phyloP scores from a whole-genome alignment of 1,284 basidiomycete genomes.

The Xerocomus amazonicus region DNA sequence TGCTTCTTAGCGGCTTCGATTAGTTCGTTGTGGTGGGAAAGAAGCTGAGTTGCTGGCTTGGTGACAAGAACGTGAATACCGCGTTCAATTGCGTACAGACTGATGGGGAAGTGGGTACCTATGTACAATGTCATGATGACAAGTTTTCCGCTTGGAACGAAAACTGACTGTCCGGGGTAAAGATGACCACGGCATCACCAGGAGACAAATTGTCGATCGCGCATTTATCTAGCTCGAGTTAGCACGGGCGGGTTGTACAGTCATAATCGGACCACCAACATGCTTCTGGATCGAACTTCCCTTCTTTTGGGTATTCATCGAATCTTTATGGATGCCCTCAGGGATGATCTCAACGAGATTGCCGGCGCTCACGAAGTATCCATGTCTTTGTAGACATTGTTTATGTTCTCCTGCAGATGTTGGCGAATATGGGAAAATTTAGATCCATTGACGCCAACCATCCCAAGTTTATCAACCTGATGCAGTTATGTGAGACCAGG shows the following conservation, averaged over 20 bases:
- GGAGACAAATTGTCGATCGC: constrained; percentile 80
- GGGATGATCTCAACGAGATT: background rate
- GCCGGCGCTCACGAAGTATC: constrained; percentile 59
- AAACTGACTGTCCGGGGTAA: constrained; percentile 77
- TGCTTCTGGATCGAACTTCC: constrained; percentile 71
- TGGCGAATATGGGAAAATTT: constrained; percentile 83
- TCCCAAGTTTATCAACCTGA: constrained; percentile 67
- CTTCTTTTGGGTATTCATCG: constrained; percentile 73
- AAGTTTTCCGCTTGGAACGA: background rate
- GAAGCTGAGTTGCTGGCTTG: constrained; percentile 86
- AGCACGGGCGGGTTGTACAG: constrained; percentile 6
- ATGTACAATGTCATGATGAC: constrained; percentile 1
- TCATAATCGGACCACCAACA: constrained; percentile 48
- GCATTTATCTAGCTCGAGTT: constrained; percentile 61
- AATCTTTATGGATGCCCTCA: constrained; percentile 47
- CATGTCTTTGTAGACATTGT: constrained; percentile 81
- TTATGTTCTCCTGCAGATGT: constrained; percentile 84
- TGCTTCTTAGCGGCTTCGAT: constrained; percentile 73
- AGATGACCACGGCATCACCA: constrained; percentile 85
- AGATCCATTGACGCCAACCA: constrained; percentile 81
- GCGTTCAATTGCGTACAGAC: constrained; percentile 79
- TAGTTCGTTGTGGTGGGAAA: constrained; percentile 78
- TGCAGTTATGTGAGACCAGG: background rate
- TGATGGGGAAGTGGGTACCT: constrained; percentile 86
- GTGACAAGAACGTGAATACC: constrained; percentile 88